These are phyloP conservation scores for Fusarium nelsonii DNA, from an alignment of 2,329 filamentous ascomycete species.

Conservation along the genomic window DNA sequence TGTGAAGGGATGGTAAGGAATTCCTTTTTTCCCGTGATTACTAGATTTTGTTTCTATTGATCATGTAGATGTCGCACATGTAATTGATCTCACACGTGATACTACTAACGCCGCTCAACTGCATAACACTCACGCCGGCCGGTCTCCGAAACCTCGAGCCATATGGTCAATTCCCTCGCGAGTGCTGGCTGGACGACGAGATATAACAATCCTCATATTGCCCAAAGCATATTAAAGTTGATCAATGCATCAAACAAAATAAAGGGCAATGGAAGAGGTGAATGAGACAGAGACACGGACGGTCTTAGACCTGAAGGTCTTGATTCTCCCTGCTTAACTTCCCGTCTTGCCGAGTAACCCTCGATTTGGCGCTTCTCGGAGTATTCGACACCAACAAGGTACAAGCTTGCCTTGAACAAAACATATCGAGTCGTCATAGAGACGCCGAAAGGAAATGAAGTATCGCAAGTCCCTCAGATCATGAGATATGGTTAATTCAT, in stretches of 20 bases:
- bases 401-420: background rate
- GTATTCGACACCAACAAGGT: background rate
- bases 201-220: constrained; percentile 1
- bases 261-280: background rate
- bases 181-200: constrained; percentile 31
- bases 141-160: background rate
- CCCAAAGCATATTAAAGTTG: background rate
- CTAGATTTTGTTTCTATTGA: background rate
- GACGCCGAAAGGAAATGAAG: background rate
- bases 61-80: background rate
- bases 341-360: constrained; percentile 1
- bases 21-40: background rate
- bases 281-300: background rate
- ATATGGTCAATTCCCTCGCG: constrained; percentile 19
- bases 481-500: background rate
- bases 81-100: background rate
- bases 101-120: background rate
- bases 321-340: constrained; percentile 24
- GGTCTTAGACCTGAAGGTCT: constrained; percentile 19
- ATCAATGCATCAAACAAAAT: background rate
- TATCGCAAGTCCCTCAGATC: background rate
- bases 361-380: background rate
- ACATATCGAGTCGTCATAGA: background rate
- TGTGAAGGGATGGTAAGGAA: background rate
- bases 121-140: constrained; percentile 8